phyloP scores from a whole-genome alignment of 176 grass and related monocot species.

The Aegilops speltoides region DNA sequence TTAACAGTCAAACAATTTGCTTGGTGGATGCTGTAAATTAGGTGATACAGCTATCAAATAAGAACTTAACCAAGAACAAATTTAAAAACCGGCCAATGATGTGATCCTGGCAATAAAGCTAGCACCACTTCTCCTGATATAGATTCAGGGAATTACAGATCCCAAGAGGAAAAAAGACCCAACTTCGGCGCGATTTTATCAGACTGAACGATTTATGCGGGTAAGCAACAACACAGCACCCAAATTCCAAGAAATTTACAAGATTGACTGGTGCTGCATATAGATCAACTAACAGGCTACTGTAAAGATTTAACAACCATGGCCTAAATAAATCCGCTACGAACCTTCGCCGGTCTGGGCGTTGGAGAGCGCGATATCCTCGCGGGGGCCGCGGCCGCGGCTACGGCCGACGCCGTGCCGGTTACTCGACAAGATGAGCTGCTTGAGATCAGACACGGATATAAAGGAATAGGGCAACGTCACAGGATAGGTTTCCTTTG shows the following conservation, averaged over 20 bases:
- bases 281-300: too few relatives aligned
- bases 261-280: neutral
- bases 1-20: neutral
- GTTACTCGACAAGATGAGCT: slow-evolving; percentile 38
- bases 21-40: neutral
- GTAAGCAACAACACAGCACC: neutral
- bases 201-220: neutral
- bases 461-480: slow-evolving; percentile 37
- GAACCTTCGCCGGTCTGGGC: slow-evolving; percentile 58
- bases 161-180: too few relatives aligned
- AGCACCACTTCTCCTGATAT: neutral
- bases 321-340: slow-evolving; percentile 5
- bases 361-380: slow-evolving; percentile 50
- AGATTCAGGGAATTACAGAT: neutral
- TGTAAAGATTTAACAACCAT: neutral
- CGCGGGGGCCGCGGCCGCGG: slow-evolving; percentile 33
- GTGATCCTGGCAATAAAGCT: too few relatives aligned
- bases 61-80: neutral
- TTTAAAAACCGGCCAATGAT: neutral
- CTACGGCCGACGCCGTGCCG: slow-evolving; percentile 36
- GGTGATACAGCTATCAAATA: neutral
- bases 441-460: slow-evolving; percentile 51
- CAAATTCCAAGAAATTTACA: neutral
- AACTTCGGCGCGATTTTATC: neutral
- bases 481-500: slow-evolving; percentile 49